A percentile compares a stretch with the other conserved stretches of the same genome.
Evolutionary conservation across 1,139 yeast genomes (phyloP).

Genomic region (Candida sanyaensis): DNA sequence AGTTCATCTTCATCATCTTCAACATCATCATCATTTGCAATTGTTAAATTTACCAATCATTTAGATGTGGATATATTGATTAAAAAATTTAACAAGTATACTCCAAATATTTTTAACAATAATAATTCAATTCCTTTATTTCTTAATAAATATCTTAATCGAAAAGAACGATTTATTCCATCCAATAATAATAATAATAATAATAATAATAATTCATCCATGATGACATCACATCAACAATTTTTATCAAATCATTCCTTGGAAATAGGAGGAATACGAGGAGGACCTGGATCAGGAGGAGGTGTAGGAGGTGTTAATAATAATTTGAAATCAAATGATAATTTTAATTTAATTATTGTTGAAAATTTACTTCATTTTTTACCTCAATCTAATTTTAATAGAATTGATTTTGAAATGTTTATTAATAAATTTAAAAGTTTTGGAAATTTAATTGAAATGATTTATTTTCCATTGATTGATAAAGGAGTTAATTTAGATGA

Average conservation of each 20-base stretch:
- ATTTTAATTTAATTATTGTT: slow-evolving; percentile 37
- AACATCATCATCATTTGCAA: slow-evolving; percentile 26
- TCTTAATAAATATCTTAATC: slow-evolving; percentile 31
- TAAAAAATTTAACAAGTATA: slow-evolving; percentile 18
- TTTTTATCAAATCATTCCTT: not conserved
- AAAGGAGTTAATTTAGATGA: slow-evolving; percentile 16
- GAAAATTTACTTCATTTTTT: slow-evolving; percentile 44
- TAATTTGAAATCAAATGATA: slow-evolving; percentile 10
- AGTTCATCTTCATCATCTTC: not conserved
- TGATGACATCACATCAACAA: not conserved
- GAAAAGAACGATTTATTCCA: slow-evolving; percentile 21
- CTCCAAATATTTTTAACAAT: slow-evolving; percentile 37
- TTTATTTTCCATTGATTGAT: slow-evolving; percentile 41
- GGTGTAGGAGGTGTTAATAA: not conserved
- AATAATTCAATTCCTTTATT: slow-evolving; percentile 23
- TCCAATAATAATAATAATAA: not conserved
- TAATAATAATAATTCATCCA: not conserved
- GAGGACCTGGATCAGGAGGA: too few species aligned
- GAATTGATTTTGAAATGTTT: slow-evolving; percentile 24
- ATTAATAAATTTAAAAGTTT: slow-evolving; percentile 35
- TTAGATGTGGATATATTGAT: slow-evolving; percentile 38
- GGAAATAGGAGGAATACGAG: too few species aligned
- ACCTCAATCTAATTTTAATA: slow-evolving; percentile 17
- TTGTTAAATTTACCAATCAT: slow-evolving; percentile 37
- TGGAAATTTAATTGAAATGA: slow-evolving; percentile 39